A percentile compares a stretch with the other conserved stretches of the same genome.
Evolutionary conservation across 768 basidiomycete genomes (phyloP).

Genomic region (Russula sp.): DNA sequence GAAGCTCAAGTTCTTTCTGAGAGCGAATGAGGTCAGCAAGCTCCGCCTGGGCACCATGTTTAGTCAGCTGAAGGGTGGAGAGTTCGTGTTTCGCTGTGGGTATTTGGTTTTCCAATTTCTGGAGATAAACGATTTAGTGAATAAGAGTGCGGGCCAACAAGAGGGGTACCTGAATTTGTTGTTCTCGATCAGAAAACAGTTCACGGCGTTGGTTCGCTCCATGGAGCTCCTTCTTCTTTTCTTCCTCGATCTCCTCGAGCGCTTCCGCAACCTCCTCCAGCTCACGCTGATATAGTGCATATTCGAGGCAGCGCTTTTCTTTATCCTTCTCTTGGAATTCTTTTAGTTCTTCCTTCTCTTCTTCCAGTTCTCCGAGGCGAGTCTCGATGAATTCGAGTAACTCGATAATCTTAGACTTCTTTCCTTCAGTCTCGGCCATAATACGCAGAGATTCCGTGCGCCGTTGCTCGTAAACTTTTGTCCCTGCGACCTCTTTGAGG

Average conservation of each 20-base stretch:
- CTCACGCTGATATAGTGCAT: constrained; percentile 89
- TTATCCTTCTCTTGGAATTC: constrained; percentile 96
- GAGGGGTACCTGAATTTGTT: constrained; percentile 66
- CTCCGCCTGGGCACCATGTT: constrained; percentile 76
- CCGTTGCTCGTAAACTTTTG: constrained; percentile 96
- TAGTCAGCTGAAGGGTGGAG: constrained; percentile 65
- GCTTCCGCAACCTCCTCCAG: constrained; percentile 84
- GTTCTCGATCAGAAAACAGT: constrained; percentile 79
- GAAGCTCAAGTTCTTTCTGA: constrained; percentile 83
- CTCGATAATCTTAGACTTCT: constrained; percentile 88
- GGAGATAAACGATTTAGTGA: constrained; percentile 5
- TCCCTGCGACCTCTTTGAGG: constrained; percentile 98
- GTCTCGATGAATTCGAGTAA: constrained; percentile 88
- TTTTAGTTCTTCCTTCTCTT: constrained; percentile 96
- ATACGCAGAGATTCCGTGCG: constrained; percentile 90
- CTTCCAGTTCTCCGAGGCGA: constrained; percentile 85
- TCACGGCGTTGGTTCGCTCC: constrained; percentile 78
- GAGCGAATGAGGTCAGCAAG: constrained; percentile 82
- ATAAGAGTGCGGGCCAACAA: background rate
- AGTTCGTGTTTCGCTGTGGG: constrained; percentile 65
- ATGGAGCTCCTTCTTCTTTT: constrained; percentile 78
- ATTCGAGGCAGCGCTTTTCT: constrained; percentile 90
- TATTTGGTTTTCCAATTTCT: constrained; percentile 75
- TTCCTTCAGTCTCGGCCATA: constrained; percentile 95
- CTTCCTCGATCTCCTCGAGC: constrained; percentile 81